Percentiles rank a stretch among this genome's conserved stretches.
These are phyloP conservation scores for Aureobasidium sp. DNA, from an alignment of 2,329 filamentous ascomycete genomes.

Conservation along the genomic window DNA sequence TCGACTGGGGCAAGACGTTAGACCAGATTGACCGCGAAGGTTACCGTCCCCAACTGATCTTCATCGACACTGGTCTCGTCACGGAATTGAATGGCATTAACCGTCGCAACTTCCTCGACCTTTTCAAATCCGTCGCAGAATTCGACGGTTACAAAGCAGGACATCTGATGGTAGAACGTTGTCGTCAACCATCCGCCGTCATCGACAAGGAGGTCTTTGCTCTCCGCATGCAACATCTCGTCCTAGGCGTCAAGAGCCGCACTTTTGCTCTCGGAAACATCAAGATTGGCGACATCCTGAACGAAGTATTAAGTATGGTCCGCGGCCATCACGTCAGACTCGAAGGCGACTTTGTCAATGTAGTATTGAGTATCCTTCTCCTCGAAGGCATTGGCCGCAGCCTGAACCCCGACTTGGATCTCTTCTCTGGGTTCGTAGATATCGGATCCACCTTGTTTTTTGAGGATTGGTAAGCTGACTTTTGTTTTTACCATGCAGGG, in stretches of 20 bases:
- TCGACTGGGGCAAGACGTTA: slow-evolving; percentile 67
- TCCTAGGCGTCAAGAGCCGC: slow-evolving; percentile 78
- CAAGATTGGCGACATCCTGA: slow-evolving; percentile 90
- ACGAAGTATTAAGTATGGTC: slow-evolving; percentile 86
- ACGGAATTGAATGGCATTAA: slow-evolving; percentile 86
- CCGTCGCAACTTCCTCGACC: slow-evolving; percentile 80
- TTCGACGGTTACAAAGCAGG: slow-evolving; percentile 96
- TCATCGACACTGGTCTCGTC: slow-evolving; percentile 93
- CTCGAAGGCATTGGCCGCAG: slow-evolving; percentile 88
- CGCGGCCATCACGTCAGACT: slow-evolving; percentile 83
- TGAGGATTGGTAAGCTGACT: slow-evolving; percentile 8
- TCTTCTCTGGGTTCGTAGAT: slow-evolving; percentile 59
- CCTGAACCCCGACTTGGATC: slow-evolving; percentile 76
- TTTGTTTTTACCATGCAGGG: slow-evolving; percentile 40
- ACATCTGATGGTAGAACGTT: slow-evolving; percentile 91
- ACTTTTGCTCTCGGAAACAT: slow-evolving; percentile 90
- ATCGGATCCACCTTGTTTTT: not conserved
- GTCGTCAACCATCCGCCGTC: slow-evolving; percentile 83
- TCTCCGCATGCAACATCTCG: slow-evolving; percentile 92
- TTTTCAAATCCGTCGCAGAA: slow-evolving; percentile 92
- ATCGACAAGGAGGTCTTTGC: slow-evolving; percentile 86
- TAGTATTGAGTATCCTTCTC: slow-evolving; percentile 87
- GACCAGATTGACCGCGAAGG: slow-evolving; percentile 73
- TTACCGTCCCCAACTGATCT: slow-evolving; percentile 87
- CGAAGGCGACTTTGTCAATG: slow-evolving; percentile 97